Evolutionary conservation across 257 asterid species (phyloP).

Genomic region (Nicotiana sylvestris): DNA sequence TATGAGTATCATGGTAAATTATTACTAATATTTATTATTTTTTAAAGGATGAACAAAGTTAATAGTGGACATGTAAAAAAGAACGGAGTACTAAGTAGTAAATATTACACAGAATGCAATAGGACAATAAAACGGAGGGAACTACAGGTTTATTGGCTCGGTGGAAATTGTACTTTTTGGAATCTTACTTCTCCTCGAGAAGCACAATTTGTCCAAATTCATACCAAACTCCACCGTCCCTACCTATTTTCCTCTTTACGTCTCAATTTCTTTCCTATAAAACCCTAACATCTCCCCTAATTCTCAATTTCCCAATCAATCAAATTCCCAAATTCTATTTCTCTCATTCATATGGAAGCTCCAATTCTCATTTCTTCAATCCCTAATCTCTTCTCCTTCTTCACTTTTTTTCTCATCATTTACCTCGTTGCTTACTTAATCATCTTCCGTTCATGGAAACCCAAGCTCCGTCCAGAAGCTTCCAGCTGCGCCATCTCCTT

Average conservation of each 20-base stretch:
- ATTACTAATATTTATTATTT: no score
- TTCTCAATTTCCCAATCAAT: neutral
- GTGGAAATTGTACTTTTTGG: no score
- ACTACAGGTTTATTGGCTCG: neutral
- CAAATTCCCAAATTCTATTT: no score
- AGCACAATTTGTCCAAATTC: neutral
- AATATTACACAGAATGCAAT: neutral
- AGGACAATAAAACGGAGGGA: neutral
- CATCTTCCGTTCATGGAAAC: conserved; percentile 58
- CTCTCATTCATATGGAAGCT: conserved; percentile 26
- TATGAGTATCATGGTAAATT: no score
- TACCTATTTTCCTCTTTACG: neutral
- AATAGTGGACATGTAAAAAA: no score
- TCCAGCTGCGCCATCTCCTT: conserved; percentile 87
- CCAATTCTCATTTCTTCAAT: conserved; percentile 9
- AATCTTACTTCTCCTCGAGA: neutral
- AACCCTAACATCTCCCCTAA: neutral
- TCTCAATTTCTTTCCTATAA: neutral
- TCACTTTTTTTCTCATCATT: conserved; percentile 35
- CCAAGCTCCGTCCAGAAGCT: conserved; percentile 78
- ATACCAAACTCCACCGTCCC: neutral
- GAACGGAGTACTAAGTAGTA: no score
- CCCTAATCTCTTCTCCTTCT: conserved; percentile 42
- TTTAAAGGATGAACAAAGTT: no score
- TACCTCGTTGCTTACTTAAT: conserved; percentile 53